Conservation (phyloP, 495 filamentous ascomycete species). For the Cudoniella acicularis region DNA sequence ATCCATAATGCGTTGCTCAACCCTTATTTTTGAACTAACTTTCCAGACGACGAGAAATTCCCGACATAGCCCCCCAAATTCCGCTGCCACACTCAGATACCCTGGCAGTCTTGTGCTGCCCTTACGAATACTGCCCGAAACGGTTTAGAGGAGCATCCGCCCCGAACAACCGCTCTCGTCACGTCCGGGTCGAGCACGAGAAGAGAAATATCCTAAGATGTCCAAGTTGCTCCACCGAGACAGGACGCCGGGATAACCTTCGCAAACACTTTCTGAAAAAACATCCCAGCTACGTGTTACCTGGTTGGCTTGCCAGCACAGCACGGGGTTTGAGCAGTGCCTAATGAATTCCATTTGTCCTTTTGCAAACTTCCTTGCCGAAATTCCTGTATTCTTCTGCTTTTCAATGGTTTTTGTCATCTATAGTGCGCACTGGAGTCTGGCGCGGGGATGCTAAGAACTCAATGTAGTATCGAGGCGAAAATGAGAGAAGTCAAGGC, state of each 20-base stretch:
- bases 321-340: not conserved
- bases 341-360: too few relatives aligned
- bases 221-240: not conserved
- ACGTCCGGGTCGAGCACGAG: conserved; percentile 1
- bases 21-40: not conserved
- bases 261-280: conserved; percentile 5
- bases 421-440: too few relatives aligned
- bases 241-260: conserved; percentile 9
- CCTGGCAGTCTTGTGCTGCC: not conserved
- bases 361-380: too few relatives aligned
- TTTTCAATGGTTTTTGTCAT: too few relatives aligned
- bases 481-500: too few relatives aligned
- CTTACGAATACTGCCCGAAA: conserved; percentile 2
- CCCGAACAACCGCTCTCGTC: conserved; percentile 7
- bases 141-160: not conserved
- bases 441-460: too few relatives aligned
- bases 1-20: not conserved
- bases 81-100: not conserved
- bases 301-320: conserved; percentile 10
- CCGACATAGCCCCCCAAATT: not conserved
- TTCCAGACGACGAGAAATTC: not conserved
- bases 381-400: too few relatives aligned
- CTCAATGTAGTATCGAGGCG: too few relatives aligned
- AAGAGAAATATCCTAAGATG: not conserved
- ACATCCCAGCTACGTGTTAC: not conserved